Evolutionary conservation across 257 asterid species (phyloP).

Genomic region (Craterostigma plantagineum): DNA sequence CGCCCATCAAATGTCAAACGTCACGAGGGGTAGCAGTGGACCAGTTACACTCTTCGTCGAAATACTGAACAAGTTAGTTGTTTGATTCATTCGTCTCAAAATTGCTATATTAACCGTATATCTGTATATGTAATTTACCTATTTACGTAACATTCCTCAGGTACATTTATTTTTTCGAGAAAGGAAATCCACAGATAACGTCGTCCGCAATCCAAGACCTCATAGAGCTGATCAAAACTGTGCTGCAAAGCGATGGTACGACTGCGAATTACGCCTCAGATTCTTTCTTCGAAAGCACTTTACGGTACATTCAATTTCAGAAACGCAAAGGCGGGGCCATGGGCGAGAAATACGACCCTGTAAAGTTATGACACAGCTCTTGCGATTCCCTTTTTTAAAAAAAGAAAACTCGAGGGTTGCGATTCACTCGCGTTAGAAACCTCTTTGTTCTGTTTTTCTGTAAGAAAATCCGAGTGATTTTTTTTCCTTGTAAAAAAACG

Average conservation of each 20-base stretch:
- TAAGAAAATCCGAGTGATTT: too few species aligned
- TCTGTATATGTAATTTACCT: too few species aligned
- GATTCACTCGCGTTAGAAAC: too few species aligned
- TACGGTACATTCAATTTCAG: slow-evolving; percentile 80
- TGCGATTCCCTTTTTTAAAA: too few species aligned
- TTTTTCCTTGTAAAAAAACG: too few species aligned
- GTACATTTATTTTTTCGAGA: slow-evolving; percentile 90
- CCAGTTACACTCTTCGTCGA: slow-evolving; percentile 94
- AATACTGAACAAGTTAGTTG: slow-evolving; percentile 87
- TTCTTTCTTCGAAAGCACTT: slow-evolving; percentile 71
- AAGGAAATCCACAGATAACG: slow-evolving; percentile 86
- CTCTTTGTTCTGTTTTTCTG: too few species aligned
- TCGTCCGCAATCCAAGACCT: slow-evolving; percentile 68
- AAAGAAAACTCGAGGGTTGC: too few species aligned
- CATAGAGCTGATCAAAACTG: slow-evolving; percentile 62
- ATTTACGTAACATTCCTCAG: slow-evolving; percentile 16
- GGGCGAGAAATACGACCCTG: slow-evolving; percentile 75
- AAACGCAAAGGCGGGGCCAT: slow-evolving; percentile 89
- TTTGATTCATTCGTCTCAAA: too few species aligned
- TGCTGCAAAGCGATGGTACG: slow-evolving; percentile 55
- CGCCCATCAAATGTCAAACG: slow-evolving; percentile 94
- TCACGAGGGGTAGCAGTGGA: slow-evolving; percentile 94
- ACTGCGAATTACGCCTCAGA: slow-evolving; percentile 41
- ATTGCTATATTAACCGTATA: too few species aligned
- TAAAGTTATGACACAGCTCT: slow-evolving; percentile 28